Conservation (phyloP, 1,284 basidiomycete genomes). For the Tilletia walkeri region DNA sequence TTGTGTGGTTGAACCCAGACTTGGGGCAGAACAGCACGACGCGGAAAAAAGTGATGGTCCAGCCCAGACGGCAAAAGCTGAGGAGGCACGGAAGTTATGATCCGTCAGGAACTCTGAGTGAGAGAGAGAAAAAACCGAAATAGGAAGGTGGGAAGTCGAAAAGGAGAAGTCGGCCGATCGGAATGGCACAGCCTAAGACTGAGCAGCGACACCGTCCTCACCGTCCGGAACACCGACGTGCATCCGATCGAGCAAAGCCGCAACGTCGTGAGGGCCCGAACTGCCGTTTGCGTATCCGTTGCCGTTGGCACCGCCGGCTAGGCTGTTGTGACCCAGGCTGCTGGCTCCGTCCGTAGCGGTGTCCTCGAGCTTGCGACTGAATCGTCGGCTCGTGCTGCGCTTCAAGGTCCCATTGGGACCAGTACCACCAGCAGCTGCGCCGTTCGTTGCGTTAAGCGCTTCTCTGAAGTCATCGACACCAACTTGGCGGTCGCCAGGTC, state of each 20-base stretch:
- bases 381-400: neutral
- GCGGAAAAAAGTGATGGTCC: no score
- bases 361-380: constrained; percentile 6
- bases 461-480: constrained; percentile 40
- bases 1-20: no score
- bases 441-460: constrained; percentile 23
- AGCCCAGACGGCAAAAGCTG: no score
- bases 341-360: neutral
- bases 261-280: constrained; percentile 6
- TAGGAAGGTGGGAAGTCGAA: no score
- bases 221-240: constrained; percentile 13
- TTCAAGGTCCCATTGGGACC: constrained; percentile 11
- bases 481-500: constrained; percentile 15
- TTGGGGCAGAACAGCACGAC: no score
- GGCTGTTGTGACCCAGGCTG: neutral
- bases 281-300: neutral
- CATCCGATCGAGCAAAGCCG: neutral
- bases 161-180: no score
- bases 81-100: no score
- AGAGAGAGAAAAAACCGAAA: no score
- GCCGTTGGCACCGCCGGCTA: neutral
- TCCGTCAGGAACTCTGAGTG: no score
- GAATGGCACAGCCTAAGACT: no score
- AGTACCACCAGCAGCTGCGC: neutral
- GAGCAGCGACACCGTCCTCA: neutral